These are phyloP conservation scores for Fusarium sp. DNA, from an alignment of 2,329 filamentous ascomycete species.

Conservation along the genomic window DNA sequence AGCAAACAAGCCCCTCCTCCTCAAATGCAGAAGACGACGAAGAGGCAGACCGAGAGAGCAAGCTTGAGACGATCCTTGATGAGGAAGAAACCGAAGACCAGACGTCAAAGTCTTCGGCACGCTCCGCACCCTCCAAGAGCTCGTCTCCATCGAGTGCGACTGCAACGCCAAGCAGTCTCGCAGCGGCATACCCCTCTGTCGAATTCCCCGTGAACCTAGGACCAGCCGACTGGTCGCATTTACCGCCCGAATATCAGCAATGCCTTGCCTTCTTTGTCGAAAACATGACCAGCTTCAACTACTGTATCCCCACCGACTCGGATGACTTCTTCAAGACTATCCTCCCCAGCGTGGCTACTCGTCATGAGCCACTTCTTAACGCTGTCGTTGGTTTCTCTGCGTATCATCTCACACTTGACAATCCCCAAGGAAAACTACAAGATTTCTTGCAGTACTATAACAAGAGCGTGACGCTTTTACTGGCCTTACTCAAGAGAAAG, in stretches of 20 bases:
- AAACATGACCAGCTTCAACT: slow-evolving; percentile 84
- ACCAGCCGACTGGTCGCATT: slow-evolving; percentile 64
- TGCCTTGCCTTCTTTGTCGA: slow-evolving; percentile 84
- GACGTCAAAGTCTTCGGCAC: slow-evolving; percentile 24
- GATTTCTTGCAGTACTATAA: slow-evolving; percentile 93
- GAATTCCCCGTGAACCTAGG: slow-evolving; percentile 42
- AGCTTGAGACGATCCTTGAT: slow-evolving; percentile 66
- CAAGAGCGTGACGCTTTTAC: slow-evolving; percentile 81
- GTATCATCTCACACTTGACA: slow-evolving; percentile 82
- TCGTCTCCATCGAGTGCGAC: slow-evolving; percentile 66
- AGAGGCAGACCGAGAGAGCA: slow-evolving; percentile 55
- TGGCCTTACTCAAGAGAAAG: slow-evolving; percentile 76
- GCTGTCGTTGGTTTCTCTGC: slow-evolving; percentile 89
- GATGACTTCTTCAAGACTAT: slow-evolving; percentile 79
- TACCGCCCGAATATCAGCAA: slow-evolving; percentile 78
- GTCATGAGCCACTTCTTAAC: slow-evolving; percentile 83
- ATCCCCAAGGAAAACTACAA: slow-evolving; percentile 78
- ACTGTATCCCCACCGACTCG: slow-evolving; percentile 78
- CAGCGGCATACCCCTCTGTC: slow-evolving; percentile 45
- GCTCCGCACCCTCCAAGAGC: slow-evolving; percentile 56
- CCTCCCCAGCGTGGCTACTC: slow-evolving; percentile 78
- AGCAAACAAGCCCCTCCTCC: slow-evolving; percentile 63
- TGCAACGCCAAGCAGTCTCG: slow-evolving; percentile 48
- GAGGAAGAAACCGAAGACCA: slow-evolving; percentile 62
- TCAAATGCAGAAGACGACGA: slow-evolving; percentile 66